Percentiles rank a stretch among this genome's conserved stretches.
Evolutionary conservation across 371 early-diverging fungal genomes (phyloP).

Genomic region (Actinomucor elegans): DNA sequence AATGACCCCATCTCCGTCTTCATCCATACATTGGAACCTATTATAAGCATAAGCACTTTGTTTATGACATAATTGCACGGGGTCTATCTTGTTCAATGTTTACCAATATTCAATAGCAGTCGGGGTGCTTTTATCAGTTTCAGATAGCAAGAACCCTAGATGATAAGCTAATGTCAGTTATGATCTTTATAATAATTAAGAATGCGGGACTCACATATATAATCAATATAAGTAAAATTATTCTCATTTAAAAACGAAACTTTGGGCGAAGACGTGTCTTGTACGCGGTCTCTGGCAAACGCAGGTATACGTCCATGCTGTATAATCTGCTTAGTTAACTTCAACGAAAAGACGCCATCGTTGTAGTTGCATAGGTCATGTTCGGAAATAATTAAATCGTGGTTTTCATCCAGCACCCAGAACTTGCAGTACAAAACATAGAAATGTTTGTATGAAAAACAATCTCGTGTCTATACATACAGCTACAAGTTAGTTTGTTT

Average conservation of each 20-base stretch:
- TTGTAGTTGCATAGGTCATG: slow-evolving; percentile 69
- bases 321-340: slow-evolving; percentile 65
- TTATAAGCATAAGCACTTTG: too few relatives aligned
- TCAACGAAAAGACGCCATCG: slow-evolving; percentile 55
- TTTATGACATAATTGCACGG: too few relatives aligned
- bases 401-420: slow-evolving; percentile 85
- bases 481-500: slow-evolving; percentile 1
- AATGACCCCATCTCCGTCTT: slow-evolving; percentile 87
- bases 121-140: slow-evolving; percentile 79
- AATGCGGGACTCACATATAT: slow-evolving; percentile 44
- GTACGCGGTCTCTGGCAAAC: slow-evolving; percentile 20
- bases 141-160: slow-evolving; percentile 83
- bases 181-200: too few relatives aligned
- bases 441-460: slow-evolving; percentile 95
- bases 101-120: slow-evolving; percentile 89
- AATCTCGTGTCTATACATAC: slow-evolving; percentile 52
- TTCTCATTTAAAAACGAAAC: too few relatives aligned
- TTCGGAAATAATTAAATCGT: slow-evolving; percentile 68
- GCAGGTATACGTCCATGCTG: slow-evolving; percentile 39
- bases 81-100: too few relatives aligned
- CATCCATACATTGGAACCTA: slow-evolving; percentile 85
- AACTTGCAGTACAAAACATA: slow-evolving; percentile 96
- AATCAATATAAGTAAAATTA: slow-evolving; percentile 54
- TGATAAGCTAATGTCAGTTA: too few relatives aligned
- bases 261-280: not conserved